phyloP scores from a whole-genome alignment of 192 early-diverging fungal genomes.

The Rhizophagus clarus region DNA sequence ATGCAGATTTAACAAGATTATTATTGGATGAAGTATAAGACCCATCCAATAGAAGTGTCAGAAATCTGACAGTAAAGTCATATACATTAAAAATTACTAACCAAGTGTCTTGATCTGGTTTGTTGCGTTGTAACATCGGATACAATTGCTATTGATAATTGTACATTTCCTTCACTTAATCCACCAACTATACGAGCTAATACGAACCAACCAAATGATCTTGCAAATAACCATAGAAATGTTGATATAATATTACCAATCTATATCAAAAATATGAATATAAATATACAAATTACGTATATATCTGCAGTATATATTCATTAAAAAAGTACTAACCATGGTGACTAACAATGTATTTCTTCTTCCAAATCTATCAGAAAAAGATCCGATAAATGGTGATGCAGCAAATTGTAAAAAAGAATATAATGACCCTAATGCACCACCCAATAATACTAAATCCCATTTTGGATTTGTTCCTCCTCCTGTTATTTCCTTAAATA shows the following conservation, averaged over 20 bases:
- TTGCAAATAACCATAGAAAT: conserved; percentile 87
- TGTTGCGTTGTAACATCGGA: conserved; percentile 85
- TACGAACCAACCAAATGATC: conserved; percentile 83
- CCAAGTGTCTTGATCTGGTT: conserved; percentile 79
- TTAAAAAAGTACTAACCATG: conserved; percentile 61
- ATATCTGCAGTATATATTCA: no score
- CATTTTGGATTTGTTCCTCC: conserved; percentile 43
- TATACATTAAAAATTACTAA: conserved; percentile 35
- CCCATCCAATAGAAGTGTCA: no score
- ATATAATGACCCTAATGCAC: conserved; percentile 88
- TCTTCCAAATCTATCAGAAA: conserved; percentile 81
- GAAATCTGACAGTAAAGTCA: neutral
- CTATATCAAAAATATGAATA: conserved; percentile 36
- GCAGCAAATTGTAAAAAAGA: conserved; percentile 91
- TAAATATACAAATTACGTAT: no score
- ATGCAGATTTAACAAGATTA: no score
- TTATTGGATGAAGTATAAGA: no score
- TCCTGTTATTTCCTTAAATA: conserved; percentile 41
- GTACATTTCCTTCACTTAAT: conserved; percentile 96
- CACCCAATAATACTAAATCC: conserved; percentile 88
- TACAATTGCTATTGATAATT: conserved; percentile 94
- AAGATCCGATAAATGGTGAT: conserved; percentile 80
- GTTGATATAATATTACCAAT: conserved; percentile 89
- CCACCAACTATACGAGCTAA: conserved; percentile 87
- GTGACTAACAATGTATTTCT: conserved; percentile 78